These are phyloP conservation scores for Kwoniella mangroviensis DNA, from an alignment of 768 basidiomycete genomes.

Conservation along the genomic window DNA sequence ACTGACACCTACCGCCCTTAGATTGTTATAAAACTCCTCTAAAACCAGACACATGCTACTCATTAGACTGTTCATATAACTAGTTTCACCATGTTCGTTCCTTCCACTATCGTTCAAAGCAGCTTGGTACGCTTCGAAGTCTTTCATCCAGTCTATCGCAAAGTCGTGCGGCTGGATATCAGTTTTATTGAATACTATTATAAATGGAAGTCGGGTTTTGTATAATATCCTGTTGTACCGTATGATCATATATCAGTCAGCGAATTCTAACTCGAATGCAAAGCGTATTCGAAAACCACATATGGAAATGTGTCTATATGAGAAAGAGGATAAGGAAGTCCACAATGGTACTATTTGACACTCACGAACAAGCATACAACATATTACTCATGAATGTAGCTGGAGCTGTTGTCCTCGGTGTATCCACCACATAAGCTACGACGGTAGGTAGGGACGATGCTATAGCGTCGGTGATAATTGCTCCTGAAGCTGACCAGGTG, in stretches of 20 bases:
- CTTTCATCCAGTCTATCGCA: conserved; percentile 96
- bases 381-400: conserved; percentile 99
- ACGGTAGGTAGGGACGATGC: conserved; percentile 92
- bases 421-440: conserved; percentile 96
- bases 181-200: conserved; percentile 98
- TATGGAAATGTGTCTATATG: background rate
- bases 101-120: conserved; percentile 75
- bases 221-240: conserved; percentile 75
- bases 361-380: conserved; percentile 95
- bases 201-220: conserved; percentile 96
- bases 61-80: conserved; percentile 98
- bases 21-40: conserved; percentile 96
- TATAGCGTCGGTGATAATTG: conserved; percentile 96
- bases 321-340: background rate
- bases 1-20: conserved; percentile 93
- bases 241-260: background rate
- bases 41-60: conserved; percentile 97
- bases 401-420: conserved; percentile 83
- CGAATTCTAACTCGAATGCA: too few species aligned
- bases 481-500: conserved; percentile 98
- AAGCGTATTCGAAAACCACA: too few species aligned
- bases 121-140: conserved; percentile 92
- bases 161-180: conserved; percentile 89
- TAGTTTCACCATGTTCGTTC: conserved; percentile 73
- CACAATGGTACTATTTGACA: conserved; percentile 3